Percentiles rank a stretch among this genome's conserved stretches.
phyloP scores from a whole-genome alignment of 2,329 filamentous ascomycete species.

The Macrophomina pseudophaseolina region DNA sequence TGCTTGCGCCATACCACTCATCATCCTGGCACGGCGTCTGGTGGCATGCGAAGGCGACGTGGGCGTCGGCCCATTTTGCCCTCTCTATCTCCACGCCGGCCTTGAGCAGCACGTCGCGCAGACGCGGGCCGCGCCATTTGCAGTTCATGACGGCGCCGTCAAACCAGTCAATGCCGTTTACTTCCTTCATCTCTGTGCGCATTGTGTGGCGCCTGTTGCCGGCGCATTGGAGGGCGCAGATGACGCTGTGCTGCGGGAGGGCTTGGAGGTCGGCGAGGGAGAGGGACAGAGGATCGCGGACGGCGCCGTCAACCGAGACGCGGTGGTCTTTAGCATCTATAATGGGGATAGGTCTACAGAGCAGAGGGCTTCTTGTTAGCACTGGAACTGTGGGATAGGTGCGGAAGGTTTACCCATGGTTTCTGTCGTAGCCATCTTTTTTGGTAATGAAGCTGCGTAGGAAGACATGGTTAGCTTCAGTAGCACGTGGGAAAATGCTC shows the following conservation, averaged over 20 bases:
- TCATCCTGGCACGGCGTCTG: slow-evolving; percentile 60
- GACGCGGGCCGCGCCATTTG: slow-evolving; percentile 59
- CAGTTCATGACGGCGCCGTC: slow-evolving; percentile 67
- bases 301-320: slow-evolving; percentile 57
- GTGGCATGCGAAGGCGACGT: slow-evolving; percentile 63
- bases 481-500: too few relatives aligned
- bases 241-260: slow-evolving; percentile 60
- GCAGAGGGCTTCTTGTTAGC: background rate
- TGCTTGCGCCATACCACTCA: slow-evolving; percentile 62
- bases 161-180: slow-evolving; percentile 64
- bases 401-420: slow-evolving; percentile 51
- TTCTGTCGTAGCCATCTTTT: slow-evolving; percentile 60
- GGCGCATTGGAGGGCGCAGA: slow-evolving; percentile 65
- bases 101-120: slow-evolving; percentile 57
- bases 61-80: slow-evolving; percentile 36
- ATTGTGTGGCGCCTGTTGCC: slow-evolving; percentile 66
- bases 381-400: background rate
- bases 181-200: slow-evolving; percentile 64
- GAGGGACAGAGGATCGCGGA: slow-evolving; percentile 51
- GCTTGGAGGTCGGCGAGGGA: slow-evolving; percentile 53
- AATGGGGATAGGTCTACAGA: slow-evolving; percentile 52
- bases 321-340: slow-evolving; percentile 47
- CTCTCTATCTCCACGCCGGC: slow-evolving; percentile 46
- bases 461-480: background rate
- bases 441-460: slow-evolving; percentile 54